Conservation (phyloP, 2,329 filamentous ascomycete genomes). For the Fusarium sp. region DNA sequence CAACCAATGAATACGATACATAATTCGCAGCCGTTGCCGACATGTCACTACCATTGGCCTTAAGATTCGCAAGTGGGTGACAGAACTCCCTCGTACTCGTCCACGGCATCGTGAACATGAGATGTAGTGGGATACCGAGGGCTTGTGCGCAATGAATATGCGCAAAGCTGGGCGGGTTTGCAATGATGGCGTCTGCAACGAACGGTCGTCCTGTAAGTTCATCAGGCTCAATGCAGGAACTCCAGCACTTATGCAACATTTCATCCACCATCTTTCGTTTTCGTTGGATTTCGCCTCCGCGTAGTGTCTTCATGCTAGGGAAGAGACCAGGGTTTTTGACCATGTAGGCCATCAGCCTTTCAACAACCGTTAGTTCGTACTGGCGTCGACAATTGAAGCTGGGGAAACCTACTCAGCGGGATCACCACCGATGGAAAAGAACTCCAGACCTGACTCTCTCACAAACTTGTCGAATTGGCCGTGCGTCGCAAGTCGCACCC, state of each 20-base stretch:
- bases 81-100: slow-evolving; percentile 77
- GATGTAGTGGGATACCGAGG: slow-evolving; percentile 55
- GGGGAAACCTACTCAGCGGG: not conserved
- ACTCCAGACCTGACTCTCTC: not conserved
- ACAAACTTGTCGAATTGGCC: slow-evolving; percentile 14
- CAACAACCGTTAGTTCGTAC: not conserved
- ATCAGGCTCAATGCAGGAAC: slow-evolving; percentile 33
- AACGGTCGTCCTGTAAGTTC: slow-evolving; percentile 46
- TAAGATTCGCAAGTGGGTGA: slow-evolving; percentile 77
- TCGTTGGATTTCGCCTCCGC: slow-evolving; percentile 40
- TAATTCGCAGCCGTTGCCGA: slow-evolving; percentile 64
- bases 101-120: slow-evolving; percentile 75
- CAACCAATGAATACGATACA: slow-evolving; percentile 75
- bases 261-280: slow-evolving; percentile 43
- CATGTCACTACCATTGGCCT: slow-evolving; percentile 51
- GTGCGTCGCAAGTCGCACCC: slow-evolving; percentile 25
- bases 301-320: slow-evolving; percentile 40
- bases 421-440: slow-evolving; percentile 11
- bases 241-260: slow-evolving; percentile 46
- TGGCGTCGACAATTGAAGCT: no score
- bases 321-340: slow-evolving; percentile 46
- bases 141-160: slow-evolving; percentile 59
- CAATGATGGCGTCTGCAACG: slow-evolving; percentile 60
- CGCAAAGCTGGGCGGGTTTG: slow-evolving; percentile 60
- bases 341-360: slow-evolving; percentile 37